Base-by-base conservation (phyloP, 176 grass and related monocot species). In the Triticum timopheevii region DNA sequence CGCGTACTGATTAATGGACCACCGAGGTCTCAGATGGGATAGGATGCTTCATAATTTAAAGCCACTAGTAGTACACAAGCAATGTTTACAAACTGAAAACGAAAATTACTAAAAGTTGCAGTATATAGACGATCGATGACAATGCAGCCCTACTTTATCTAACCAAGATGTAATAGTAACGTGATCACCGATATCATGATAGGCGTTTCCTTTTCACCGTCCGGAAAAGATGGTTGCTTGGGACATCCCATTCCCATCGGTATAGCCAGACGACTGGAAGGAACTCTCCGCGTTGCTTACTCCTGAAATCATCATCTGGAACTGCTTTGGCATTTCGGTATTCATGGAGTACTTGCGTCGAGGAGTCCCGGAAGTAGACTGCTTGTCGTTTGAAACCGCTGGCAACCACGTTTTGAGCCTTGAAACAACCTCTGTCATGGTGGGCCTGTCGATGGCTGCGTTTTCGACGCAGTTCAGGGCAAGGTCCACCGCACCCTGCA, bases 401-500 rank as follows among this genome's bases (percentile, higher is more conserved):
- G 52, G 52, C 17, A 56, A 20, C 52, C 52, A 56, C 17, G 16
- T 6, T 56, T 56, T 56, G 16, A 56, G 52, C 52, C 52, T 56
- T 56, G 52, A 19, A 56, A 19, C 52, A 19, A 56, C 52, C 52
- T 56, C 52, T 17, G 52, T 56, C 52, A 56, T 56, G 52, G 52
- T 56, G 52, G 52, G 52, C 52, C 52, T 56, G 16, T 56, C 52
- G 52, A 56, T 20, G 52, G 52, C 52, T 22, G 68, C 15, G 0
- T 42, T 73, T 61, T 58, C 81, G 0, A 83, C n/a, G 11, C 81
- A 83, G 50, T 30, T 61, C 50, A 73, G 39, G 13, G 68, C 81
- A 42, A 83, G 33, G 34, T 83, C 81, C 27, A 83, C 12, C n/a
- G 61, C n/a, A 5, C 68, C 58, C 23, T 83, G 81, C 47, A 73